Evolutionary conservation across 257 asterid species (phyloP).

Genomic region (Fraxinus anomala): DNA sequence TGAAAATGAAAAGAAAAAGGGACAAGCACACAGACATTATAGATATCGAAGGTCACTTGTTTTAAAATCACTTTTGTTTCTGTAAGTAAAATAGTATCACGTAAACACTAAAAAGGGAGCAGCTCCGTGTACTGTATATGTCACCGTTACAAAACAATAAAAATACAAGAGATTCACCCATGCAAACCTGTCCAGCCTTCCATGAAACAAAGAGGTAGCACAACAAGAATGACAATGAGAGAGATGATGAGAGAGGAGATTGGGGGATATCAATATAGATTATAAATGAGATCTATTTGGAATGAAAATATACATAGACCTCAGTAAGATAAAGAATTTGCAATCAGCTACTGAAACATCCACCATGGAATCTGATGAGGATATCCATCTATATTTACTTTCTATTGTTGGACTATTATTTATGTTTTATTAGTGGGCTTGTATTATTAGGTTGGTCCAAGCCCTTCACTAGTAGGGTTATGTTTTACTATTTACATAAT

Average conservation of each 20-base stretch:
- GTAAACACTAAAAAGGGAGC: not conserved
- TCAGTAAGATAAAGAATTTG: constrained; percentile 3
- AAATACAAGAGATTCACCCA: not conserved
- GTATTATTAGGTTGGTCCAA: too few relatives aligned
- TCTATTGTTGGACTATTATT: too few relatives aligned
- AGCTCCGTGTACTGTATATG: not conserved
- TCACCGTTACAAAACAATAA: not conserved
- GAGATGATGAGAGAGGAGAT: not conserved
- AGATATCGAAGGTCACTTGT: not conserved
- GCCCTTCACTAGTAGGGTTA: too few relatives aligned
- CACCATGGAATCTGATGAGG: not conserved
- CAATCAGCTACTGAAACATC: constrained; percentile 8
- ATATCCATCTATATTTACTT: too few relatives aligned
- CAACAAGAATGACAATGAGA: not conserved
- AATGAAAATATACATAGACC: not conserved
- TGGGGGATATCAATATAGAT: not conserved
- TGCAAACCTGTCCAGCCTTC: constrained; percentile 11
- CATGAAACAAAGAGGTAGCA: not conserved
- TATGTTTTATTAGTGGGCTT: too few relatives aligned
- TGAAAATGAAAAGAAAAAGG: constrained; percentile 10
- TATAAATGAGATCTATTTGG: not conserved
- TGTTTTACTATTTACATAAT: too few relatives aligned
- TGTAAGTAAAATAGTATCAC: not conserved
- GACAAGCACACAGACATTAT: not conserved
- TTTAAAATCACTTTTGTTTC: not conserved